A percentile compares a stretch with the other conserved stretches of the same genome.
Conservation (phyloP, 73 alveolate species). For the Paramecium caudatum region DNA sequence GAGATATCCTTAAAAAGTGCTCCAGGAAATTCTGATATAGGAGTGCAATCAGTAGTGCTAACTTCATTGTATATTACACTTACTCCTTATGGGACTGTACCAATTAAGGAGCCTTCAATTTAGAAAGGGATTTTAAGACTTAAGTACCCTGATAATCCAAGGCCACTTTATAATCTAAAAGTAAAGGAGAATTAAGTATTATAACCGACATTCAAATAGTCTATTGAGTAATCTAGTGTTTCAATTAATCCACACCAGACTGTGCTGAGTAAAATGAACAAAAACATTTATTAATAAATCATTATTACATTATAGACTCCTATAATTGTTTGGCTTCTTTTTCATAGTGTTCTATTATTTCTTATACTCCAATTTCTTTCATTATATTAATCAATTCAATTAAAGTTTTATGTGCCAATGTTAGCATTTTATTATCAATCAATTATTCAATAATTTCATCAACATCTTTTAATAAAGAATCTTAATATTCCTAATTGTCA, state of each 20-base stretch:
- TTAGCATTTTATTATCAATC: background rate
- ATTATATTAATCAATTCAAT: background rate
- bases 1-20: background rate
- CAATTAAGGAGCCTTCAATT: background rate
- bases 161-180: conserved; percentile 34
- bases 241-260: conserved; percentile 50
- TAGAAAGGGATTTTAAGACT: conserved; percentile 55
- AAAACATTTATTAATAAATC: conserved; percentile 14
- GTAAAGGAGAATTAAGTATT: conserved; percentile 13
- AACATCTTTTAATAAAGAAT: background rate
- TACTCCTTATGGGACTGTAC: conserved; percentile 61
- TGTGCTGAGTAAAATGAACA: background rate
- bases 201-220: conserved; percentile 51
- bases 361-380: background rate
- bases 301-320: conserved; percentile 2
- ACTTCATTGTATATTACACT: conserved; percentile 45
- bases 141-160: conserved; percentile 39
- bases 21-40: conserved; percentile 40
- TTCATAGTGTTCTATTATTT: background rate
- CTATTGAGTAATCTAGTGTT: conserved; percentile 42
- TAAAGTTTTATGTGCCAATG: background rate
- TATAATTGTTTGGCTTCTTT: background rate
- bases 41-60: conserved; percentile 47
- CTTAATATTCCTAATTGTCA: background rate
- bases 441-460: conserved; percentile 6